Evolutionary conservation across 768 basidiomycete species (phyloP).

Genomic region (Mycena vitilis): DNA sequence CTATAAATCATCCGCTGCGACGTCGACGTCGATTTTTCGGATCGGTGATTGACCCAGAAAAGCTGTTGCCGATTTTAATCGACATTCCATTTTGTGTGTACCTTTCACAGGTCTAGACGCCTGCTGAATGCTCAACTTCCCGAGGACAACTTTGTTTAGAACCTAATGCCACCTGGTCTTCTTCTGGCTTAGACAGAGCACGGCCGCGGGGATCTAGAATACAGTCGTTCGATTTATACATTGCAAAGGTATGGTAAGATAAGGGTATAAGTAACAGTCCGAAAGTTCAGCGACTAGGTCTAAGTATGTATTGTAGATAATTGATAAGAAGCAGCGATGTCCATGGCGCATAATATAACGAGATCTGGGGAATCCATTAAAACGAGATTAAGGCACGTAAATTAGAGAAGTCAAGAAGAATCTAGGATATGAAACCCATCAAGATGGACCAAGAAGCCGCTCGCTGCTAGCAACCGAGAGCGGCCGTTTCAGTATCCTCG

Average conservation of each 20-base stretch:
- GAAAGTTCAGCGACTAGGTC: not conserved
- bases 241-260: constrained; percentile 16
- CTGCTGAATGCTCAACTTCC: not conserved
- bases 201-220: not conserved
- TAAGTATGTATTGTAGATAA: constrained; percentile 30
- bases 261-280: constrained; percentile 23
- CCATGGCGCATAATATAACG: constrained; percentile 27
- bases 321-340: constrained; percentile 18
- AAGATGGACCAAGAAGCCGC: constrained; percentile 28
- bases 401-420: constrained; percentile 52
- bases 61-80: not conserved
- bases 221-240: not conserved
- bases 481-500: constrained; percentile 58
- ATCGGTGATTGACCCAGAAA: not conserved
- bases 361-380: constrained; percentile 44
- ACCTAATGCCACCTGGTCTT: constrained; percentile 5
- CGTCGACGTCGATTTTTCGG: constrained; percentile 5
- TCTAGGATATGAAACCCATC: constrained; percentile 31
- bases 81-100: not conserved
- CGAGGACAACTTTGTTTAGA: constrained; percentile 18
- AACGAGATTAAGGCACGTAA: constrained; percentile 53
- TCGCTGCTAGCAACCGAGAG: constrained; percentile 43
- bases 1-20: not conserved
- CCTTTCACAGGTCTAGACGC: constrained; percentile 3
- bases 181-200: not conserved